Evolutionary conservation across 257 asterid genomes (phyloP), one percentile per base, ranked within the genome.

Genomic region (Misopates orontium): DNA sequence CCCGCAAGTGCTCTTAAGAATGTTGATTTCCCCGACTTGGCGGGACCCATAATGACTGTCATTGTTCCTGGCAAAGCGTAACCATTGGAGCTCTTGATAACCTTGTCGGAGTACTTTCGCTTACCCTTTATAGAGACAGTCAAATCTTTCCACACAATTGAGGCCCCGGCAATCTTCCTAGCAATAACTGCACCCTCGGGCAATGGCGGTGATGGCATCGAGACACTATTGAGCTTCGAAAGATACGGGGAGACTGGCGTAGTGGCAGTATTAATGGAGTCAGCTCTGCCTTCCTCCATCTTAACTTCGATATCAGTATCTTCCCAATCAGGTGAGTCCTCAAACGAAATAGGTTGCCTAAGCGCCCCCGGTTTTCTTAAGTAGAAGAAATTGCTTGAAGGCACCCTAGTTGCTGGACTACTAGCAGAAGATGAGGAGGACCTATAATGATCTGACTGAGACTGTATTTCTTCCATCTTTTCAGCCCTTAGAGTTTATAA

Each of bases 1-100:
- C 99, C 99, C 74, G 99, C 84, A 55, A 94, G 96, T 71, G 99
- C 88, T 78, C 95, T 85, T 73, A 94, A 82, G 65, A 94, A 95
- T 0, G 99, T 90, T n/a, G 99, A 94, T 83, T 94, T 94, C 56
- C 99, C 99, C 0, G 99, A 90, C 75, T 88, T 94, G 39, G 99
- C 96, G 15, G 99, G 99, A 54, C 98, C 99, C 99, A 94, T 94
- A 36, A 90, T 90, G 17, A 94, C 99, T 0, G 99, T 94, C 94
- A 94, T 94, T n/a, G 97, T 90, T 28, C 99, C 99, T 0, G 96
- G 98, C 68, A 90, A 70, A 17, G 95, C 97, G 68, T 88, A 94
- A 42, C 99, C 99, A 66, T 86, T 88, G 3, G 96, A 94, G 70
- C 91, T 94, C 84, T 90, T 94, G 25, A 94, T 77, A 50, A 94